phyloP scores from a whole-genome alignment of 768 basidiomycete genomes.

The Podaxis sp. region DNA sequence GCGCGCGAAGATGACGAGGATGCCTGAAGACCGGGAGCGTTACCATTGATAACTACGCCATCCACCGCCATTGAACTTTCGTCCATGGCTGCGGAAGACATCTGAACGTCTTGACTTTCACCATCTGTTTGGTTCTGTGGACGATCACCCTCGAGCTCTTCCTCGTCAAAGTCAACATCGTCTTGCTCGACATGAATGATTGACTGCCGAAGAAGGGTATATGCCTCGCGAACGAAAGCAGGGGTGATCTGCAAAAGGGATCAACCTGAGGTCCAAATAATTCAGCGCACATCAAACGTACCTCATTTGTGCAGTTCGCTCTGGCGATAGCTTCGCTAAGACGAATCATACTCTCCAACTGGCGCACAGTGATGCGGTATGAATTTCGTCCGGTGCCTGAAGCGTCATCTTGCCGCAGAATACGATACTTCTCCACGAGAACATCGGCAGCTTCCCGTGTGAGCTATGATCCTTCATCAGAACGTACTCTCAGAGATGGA shows the following conservation, averaged over 20 bases:
- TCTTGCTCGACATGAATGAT: conserved; percentile 99
- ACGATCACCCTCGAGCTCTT: conserved; percentile 65
- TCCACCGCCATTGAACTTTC: conserved; percentile 43
- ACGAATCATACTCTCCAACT: conserved; percentile 98
- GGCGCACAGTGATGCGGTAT: conserved; percentile 96
- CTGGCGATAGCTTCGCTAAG: conserved; percentile 96
- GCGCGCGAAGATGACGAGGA: conserved; percentile 38
- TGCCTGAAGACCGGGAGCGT: conserved; percentile 21
- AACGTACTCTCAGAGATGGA: conserved; percentile 4
- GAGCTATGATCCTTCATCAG: conserved; percentile 48
- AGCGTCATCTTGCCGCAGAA: conserved; percentile 89
- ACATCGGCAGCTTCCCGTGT: conserved; percentile 91
- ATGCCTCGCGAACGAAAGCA: conserved; percentile 93
- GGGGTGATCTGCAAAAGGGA: conserved; percentile 70
- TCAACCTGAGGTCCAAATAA: not conserved
- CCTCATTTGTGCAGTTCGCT: conserved; percentile 94
- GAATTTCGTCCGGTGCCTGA: conserved; percentile 87
- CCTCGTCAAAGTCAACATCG: conserved; percentile 96
- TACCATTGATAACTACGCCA: conserved; percentile 29
- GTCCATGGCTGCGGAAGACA: conserved; percentile 60
- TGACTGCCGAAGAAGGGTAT: conserved; percentile 88
- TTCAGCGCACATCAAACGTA: conserved; percentile 28
- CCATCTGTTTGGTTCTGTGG: conserved; percentile 31
- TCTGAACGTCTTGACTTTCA: conserved; percentile 53
- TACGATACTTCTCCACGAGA: conserved; percentile 93